Conservation (phyloP, 2,329 filamentous ascomycete species). For the Fusarium udum region DNA sequence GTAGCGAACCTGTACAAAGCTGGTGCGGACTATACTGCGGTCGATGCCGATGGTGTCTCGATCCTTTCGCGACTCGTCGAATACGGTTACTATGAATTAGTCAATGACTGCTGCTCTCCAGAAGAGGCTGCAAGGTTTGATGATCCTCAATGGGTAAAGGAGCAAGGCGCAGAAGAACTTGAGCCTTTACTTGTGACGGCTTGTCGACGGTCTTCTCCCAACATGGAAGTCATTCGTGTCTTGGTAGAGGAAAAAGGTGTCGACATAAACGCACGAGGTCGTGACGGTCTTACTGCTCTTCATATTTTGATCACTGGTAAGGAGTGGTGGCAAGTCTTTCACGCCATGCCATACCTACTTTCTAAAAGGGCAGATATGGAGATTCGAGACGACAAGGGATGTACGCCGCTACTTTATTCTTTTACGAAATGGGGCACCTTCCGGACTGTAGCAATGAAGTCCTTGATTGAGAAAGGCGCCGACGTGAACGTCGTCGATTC, state of each 20-base stretch:
- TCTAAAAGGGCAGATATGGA: constrained; percentile 29
- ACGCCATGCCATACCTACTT: constrained; percentile 31
- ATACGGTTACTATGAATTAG: constrained; percentile 16
- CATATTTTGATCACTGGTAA: constrained; percentile 9
- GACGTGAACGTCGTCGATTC: constrained; percentile 19
- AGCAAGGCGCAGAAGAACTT: neutral
- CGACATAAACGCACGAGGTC: neutral
- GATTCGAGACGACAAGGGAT: neutral
- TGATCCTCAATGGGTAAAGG: neutral
- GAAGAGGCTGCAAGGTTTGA: constrained; percentile 9
- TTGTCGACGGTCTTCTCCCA: constrained; percentile 16
- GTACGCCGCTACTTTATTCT: constrained; percentile 22
- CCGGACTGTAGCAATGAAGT: neutral
- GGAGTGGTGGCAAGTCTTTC: constrained; percentile 30
- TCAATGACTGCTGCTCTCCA: constrained; percentile 18
- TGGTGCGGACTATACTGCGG: constrained; percentile 17
- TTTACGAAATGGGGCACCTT: neutral
- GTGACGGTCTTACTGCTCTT: neutral
- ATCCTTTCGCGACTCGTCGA: constrained; percentile 11
- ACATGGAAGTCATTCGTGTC: constrained; percentile 27
- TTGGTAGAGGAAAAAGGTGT: constrained; percentile 29
- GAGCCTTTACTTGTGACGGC: constrained; percentile 7
- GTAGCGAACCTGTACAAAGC: constrained; percentile 5
- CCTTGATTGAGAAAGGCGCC: constrained; percentile 16
- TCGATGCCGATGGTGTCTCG: neutral